A percentile compares a stretch with the other conserved stretches of the same genome.
Evolutionary conservation across 768 basidiomycete genomes (phyloP).

Genomic region (Rhizopogon vinicolor): DNA sequence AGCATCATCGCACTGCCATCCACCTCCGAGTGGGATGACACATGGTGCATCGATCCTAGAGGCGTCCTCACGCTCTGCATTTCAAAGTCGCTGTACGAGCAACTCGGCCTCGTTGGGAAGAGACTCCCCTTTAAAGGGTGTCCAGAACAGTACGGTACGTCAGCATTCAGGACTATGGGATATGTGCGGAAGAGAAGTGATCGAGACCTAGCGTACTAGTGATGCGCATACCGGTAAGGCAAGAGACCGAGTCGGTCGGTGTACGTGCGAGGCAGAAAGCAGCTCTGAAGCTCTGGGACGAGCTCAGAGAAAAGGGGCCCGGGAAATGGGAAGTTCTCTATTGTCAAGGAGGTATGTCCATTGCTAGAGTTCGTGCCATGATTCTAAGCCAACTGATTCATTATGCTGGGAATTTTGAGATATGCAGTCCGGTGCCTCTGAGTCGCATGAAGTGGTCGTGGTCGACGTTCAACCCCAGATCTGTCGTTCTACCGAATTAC

Average conservation of each 20-base stretch:
- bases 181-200: constrained; percentile 4
- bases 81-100: constrained; percentile 54
- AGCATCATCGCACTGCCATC: constrained; percentile 31
- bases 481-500: constrained; percentile 27
- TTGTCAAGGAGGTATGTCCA: constrained; percentile 17
- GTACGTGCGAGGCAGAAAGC: constrained; percentile 34
- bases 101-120: constrained; percentile 54
- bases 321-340: constrained; percentile 44
- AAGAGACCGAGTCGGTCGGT: constrained; percentile 30
- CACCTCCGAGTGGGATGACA: constrained; percentile 39
- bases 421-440: not conserved
- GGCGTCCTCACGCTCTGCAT: constrained; percentile 55
- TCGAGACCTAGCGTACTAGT: constrained; percentile 29
- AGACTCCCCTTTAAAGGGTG: constrained; percentile 49
- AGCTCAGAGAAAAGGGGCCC: constrained; percentile 27
- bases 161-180: not conserved
- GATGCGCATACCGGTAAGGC: constrained; percentile 41
- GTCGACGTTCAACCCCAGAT: constrained; percentile 17
- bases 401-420: not conserved
- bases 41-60: constrained; percentile 67
- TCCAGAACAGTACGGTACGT: constrained; percentile 45
- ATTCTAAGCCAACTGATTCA: constrained; percentile 1
- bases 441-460: not conserved
- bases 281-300: constrained; percentile 49
- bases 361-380: not conserved